phyloP scores from a whole-genome alignment of 495 filamentous ascomycete species.

The Hypoxylon lienhwacheense region DNA sequence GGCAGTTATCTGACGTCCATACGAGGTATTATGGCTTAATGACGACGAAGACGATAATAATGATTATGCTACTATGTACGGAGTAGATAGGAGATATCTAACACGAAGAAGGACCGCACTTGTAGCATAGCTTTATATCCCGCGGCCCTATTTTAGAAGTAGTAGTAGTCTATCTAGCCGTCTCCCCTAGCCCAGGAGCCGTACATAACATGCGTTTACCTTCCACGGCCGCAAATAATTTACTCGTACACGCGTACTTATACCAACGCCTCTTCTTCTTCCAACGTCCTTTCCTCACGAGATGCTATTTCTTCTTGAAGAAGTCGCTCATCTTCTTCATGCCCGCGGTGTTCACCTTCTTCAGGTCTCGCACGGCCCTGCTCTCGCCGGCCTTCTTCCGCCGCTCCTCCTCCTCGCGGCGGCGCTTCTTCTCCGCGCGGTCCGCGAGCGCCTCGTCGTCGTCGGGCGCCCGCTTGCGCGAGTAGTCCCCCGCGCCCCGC shows the following conservation, averaged over 20 bases:
- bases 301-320: conserved; percentile 75
- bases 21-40: no score
- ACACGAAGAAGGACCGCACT: no score
- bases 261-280: not conserved
- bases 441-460: conserved; percentile 78
- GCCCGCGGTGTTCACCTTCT: conserved; percentile 83
- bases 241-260: not conserved
- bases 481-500: conserved; percentile 70
- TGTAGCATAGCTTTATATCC: no score
- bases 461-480: conserved; percentile 66
- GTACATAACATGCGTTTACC: no score
- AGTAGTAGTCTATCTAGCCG: no score
- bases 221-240: not conserved
- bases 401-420: conserved; percentile 64
- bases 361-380: conserved; percentile 71
- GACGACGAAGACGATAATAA: conserved; percentile 15
- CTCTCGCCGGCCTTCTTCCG: conserved; percentile 69
- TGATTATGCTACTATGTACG: conserved; percentile 7
- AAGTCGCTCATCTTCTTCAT: conserved; percentile 99
- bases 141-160: no score
- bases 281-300: not conserved
- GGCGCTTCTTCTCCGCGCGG: conserved; percentile 76
- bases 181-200: no score
- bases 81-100: not conserved
- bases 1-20: no score